phyloP scores from a whole-genome alignment of 2,329 filamentous ascomycete species.

The Lithohypha guttulata region DNA sequence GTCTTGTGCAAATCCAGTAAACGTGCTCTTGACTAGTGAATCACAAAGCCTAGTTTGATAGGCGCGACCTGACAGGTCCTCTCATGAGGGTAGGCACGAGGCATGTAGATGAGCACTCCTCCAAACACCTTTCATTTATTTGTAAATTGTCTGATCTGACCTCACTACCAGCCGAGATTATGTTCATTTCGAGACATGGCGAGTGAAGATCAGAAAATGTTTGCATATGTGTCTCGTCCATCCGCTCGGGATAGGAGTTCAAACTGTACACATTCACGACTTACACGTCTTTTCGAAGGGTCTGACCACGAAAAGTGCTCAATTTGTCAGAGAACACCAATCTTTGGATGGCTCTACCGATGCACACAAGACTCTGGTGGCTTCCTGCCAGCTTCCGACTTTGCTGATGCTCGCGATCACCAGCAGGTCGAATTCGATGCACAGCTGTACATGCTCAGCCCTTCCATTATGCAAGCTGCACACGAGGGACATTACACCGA shows the following conservation, averaged over 20 bases:
- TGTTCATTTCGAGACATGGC: too few relatives aligned
- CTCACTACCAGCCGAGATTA: too few relatives aligned
- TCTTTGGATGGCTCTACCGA: slow-evolving; percentile 61
- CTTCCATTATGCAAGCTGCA: slow-evolving; percentile 34
- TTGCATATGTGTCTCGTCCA: too few relatives aligned
- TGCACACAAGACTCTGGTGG: slow-evolving; percentile 55
- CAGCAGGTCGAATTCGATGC: slow-evolving; percentile 10
- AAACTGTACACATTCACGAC: slow-evolving; percentile 56
- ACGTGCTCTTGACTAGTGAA: too few relatives aligned
- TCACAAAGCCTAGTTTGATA: too few relatives aligned
- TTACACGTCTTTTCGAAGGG: slow-evolving; percentile 49
- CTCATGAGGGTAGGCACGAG: too few relatives aligned
- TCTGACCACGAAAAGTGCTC: slow-evolving; percentile 45
- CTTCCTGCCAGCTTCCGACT: slow-evolving; percentile 29
- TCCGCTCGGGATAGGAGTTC: not conserved
- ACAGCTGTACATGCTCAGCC: slow-evolving; percentile 24
- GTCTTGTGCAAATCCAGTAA: too few relatives aligned
- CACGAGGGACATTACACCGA: slow-evolving; percentile 32
- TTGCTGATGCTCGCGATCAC: slow-evolving; percentile 9
- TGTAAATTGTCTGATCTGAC: too few relatives aligned
- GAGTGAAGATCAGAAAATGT: too few relatives aligned
- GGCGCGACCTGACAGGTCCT: too few relatives aligned
- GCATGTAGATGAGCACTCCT: too few relatives aligned
- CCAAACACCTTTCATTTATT: too few relatives aligned
- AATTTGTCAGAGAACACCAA: slow-evolving; percentile 45